Evolutionary conservation across 2,329 filamentous ascomycete genomes (phyloP), one percentile per base, ranked within the genome.

Genomic region (Neofusicoccum kwambonambiense): DNA sequence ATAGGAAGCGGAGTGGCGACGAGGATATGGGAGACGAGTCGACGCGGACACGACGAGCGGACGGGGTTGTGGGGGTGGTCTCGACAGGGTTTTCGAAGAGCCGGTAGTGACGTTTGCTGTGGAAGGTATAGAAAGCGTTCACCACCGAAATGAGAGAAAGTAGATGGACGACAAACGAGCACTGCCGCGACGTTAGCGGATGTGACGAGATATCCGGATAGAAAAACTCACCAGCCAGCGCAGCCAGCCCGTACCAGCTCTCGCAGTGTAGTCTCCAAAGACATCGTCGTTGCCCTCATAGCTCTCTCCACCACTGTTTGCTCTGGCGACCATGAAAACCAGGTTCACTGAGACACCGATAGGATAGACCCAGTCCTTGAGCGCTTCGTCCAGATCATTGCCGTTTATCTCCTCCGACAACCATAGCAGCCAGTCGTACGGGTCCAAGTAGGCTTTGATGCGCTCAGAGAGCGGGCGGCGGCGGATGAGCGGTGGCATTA

Each of bases 361-460:
- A 60, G 91, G 88, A 4, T 88, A 86, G 31, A 92, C 90, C 76
- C 92, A 90, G 41, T 88, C 80, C 69, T 91, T 89, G 67, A 88
- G 81, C 67, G 86, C 81, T 19, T 94, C 92, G 70, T 97, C 91
- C 88, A 93, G 96, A 71, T 97, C 91, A 73, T 90, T 89, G 34
- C 92, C 92, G 75, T 97, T 93, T 66, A 99, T 85, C 79, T 97
- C 92, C 76, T 98, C 94, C 0, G 92, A 96, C 1, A 96, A 78
- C 90, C 92, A 97, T 17, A 99, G 87, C 62, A 95, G 80, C 73
- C 94, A 91, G 79, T 99, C 95, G 80, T 91, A 89, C 3, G 92
- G 92, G 74, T 98, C 94, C 66, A 97, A 81, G 76, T 88, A 88
- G 64, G 90, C 84, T 75, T 88, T 87, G 76, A 98, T 85, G 76